Evolutionary conservation across 495 filamentous ascomycete genomes (phyloP), one percentile per base, ranked within the genome.

Genomic region (Aspergillus nanangensis): DNA sequence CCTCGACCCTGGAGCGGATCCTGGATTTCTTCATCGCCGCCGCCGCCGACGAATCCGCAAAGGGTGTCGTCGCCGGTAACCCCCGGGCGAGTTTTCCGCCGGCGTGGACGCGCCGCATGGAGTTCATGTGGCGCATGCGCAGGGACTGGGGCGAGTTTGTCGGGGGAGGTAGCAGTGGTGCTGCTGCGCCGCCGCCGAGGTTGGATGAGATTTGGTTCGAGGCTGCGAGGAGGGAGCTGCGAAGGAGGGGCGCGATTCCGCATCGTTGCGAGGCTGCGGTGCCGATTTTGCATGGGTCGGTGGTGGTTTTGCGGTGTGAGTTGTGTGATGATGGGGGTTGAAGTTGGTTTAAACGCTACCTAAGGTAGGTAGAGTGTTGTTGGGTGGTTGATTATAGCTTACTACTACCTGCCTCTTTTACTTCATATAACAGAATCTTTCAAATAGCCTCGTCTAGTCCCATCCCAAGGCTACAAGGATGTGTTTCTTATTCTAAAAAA

Each of bases 51-150:
- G 24, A 31, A 25, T 4, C 22, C 11, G 39, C 20, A 8, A 22
- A 40, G 9, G 38, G 3, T 14, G 7, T 13, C 17, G 38, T n/a
- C 8, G 25, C 23, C n/a, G n/a, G n/a, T n/a, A n/a, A n/a, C n/a
- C n/a, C n/a, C n/a, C n/a, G n/a, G n/a, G n/a, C n/a, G n/a, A n/a
- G n/a, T n/a, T n/a, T 11, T 8, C 29, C 11, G 37, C 45, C 5
- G 9, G 21, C 24, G 36, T 62, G 62, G 62, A 53, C 59, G 11
- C 52, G 46, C 38, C 51, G 55, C 3, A 57, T 53, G 23, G 55
- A 65, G 25, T 65, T 63, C 22, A 22, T 65, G 44, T 61, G 53
- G 57, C 38, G 37, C 7, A 63, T 65, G 62, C 52, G 59, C 3
- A 24, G 44, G 1, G 57, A 61, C 33, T 34, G 58, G n/a, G 48